phyloP scores from a whole-genome alignment of 805 yeast genomes.

The Ogataea neopini region DNA sequence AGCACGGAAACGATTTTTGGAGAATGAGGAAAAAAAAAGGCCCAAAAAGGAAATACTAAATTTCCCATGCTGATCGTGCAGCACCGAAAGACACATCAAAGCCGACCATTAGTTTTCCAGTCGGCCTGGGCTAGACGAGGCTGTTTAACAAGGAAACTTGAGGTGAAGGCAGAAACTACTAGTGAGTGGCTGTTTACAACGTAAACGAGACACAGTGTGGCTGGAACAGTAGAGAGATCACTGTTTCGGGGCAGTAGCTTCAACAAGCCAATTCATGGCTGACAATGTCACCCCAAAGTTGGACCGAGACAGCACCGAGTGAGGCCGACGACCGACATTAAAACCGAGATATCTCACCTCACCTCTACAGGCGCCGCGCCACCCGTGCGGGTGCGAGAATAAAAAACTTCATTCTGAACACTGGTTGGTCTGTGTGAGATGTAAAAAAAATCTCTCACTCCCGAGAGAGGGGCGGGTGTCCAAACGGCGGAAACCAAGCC shows the following conservation, averaged over 20 bases:
- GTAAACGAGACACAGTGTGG: neutral
- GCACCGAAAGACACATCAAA: neutral
- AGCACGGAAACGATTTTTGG: constrained; percentile 4
- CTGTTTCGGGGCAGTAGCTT: neutral
- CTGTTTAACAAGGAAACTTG: neutral
- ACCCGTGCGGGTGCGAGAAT: constrained; percentile 3
- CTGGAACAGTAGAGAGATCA: neutral
- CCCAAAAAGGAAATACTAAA: constrained; percentile 1
- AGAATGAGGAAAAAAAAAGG: constrained; percentile 4
- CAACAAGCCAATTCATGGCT: neutral
- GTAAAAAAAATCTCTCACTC: constrained; percentile 6
- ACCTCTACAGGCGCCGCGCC: neutral
- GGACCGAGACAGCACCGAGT: neutral
- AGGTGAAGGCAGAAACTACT: neutral
- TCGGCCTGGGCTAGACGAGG: constrained; percentile 2
- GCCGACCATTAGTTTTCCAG: neutral
- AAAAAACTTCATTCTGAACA: neutral
- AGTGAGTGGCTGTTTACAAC: neutral
- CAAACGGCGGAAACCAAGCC: constrained; percentile 6
- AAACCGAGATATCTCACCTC: neutral
- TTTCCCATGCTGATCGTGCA: constrained; percentile 2
- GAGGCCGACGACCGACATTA: neutral
- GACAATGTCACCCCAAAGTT: neutral
- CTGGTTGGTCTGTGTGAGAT: neutral
- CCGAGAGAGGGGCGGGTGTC: constrained; percentile 3